Evolutionary conservation across 2,329 filamentous ascomycete genomes (phyloP), one percentile per base, ranked within the genome.

Genomic region (Penicillium sp.): DNA sequence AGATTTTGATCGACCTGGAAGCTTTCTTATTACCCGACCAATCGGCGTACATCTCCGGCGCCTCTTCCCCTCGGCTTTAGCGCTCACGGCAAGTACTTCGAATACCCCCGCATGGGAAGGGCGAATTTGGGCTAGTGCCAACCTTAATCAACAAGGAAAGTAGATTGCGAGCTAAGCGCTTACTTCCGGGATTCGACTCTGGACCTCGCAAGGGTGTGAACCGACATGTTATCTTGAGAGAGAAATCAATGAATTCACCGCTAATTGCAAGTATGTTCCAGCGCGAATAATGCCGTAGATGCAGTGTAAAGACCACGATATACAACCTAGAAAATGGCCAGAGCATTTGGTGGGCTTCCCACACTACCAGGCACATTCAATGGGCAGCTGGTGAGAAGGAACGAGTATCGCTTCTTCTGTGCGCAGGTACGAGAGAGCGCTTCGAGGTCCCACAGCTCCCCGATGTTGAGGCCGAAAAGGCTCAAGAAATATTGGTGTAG

Each of bases 351-450:
- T 24, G 81, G 82, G 31, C 78, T 82, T 2, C 75, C 78, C 2
- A 84, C 72, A 1, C 82, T 69, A 2, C 85, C 82, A 6, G 81
- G 81, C 46, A 85, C 81, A 67, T 88, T 87, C 36, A 86, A 73
- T 0, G 86, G 85, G 14, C 78, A 79, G 60, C 84, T 87, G 0
- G 83, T 84, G 24, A 89, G 79, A 74, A 89, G 81, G 67, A 89
- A 89, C 5, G 78, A 82, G 75, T 85, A 89, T 35, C 81, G 77
- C 14, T 77, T 74, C 54, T 79, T 78, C 69, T 79, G 77, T 69
- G 79, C 79, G 68, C 86, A 86, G 50, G 83, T 79, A 40, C 75
- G 75, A 0, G 83, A 78, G 44, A 88, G 73, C 43, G 74, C 80
- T 60, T 84, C 81, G 5, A 89, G 72, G 66, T 85, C 81, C 76